Conservation (phyloP, 169 alveolate species). For the Plasmodium adleri region DNA sequence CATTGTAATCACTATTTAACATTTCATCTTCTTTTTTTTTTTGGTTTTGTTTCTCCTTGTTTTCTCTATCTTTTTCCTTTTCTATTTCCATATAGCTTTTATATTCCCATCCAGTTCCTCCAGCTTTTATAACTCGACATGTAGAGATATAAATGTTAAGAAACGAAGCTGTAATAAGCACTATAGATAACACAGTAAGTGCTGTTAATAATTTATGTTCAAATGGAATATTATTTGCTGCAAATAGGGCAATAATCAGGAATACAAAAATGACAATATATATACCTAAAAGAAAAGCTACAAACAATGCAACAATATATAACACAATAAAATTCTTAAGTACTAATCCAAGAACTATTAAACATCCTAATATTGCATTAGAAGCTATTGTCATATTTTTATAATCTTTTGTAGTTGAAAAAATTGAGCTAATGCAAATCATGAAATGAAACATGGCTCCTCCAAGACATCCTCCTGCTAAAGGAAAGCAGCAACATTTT, state of each 20-base stretch:
- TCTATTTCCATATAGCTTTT: conserved; percentile 39
- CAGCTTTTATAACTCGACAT: conserved; percentile 28
- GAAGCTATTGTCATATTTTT: conserved; percentile 3
- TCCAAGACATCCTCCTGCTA: conserved; percentile 51
- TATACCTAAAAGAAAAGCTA: conserved; percentile 2
- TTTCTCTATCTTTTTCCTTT: conserved; percentile 2
- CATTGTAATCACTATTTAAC: conserved; percentile 28
- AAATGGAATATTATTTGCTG: neutral
- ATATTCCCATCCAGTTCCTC: conserved; percentile 73
- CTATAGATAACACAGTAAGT: conserved; percentile 1
- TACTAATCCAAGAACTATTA: conserved; percentile 22
- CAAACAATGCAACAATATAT: conserved; percentile 29
- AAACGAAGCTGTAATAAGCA: neutral
- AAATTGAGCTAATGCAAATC: neutral
- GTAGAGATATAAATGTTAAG: conserved; percentile 38
- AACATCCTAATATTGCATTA: conserved; percentile 15
- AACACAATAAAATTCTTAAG: conserved; percentile 48
- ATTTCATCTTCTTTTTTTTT: conserved; percentile 4
- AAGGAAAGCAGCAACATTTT: conserved; percentile 47
- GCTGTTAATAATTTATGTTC: conserved; percentile 12
- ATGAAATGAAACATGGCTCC: conserved; percentile 12
- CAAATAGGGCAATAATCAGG: conserved; percentile 5
- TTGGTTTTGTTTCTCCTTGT: neutral
- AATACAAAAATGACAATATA: conserved; percentile 10
- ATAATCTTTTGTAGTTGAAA: conserved; percentile 9